A percentile compares a stretch with the other conserved stretches of the same genome.
These are phyloP conservation scores for Carex pumila DNA, from an alignment of 176 grass and related monocot genomes.

Conservation along the genomic window DNA sequence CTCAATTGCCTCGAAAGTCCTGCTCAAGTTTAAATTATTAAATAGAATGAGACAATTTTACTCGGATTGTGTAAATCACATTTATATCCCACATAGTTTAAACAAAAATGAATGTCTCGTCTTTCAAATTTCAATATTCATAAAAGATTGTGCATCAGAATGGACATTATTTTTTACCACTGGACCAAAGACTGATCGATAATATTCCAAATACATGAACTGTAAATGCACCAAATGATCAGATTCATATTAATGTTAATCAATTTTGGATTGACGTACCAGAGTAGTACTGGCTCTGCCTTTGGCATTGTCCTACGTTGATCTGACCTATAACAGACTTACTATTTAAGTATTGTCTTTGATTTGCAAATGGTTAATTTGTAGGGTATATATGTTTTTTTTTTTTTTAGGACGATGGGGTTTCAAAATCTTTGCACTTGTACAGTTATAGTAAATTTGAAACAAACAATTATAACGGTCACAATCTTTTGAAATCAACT, in stretches of 20 bases:
- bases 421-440: too few species aligned
- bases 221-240: neutral
- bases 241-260: neutral
- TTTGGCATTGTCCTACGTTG: neutral
- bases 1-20: slow-evolving; percentile 23
- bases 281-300: neutral
- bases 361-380: neutral
- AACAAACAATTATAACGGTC: too few species aligned
- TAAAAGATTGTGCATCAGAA: too few species aligned
- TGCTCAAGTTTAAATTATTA: neutral
- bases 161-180: too few species aligned
- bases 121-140: too few species aligned
- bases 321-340: neutral
- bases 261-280: neutral
- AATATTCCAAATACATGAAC: neutral
- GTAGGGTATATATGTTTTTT: neutral
- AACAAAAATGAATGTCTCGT: too few species aligned
- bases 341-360: neutral
- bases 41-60: slow-evolving; percentile 5
- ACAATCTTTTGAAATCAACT: too few species aligned
- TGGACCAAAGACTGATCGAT: too few species aligned
- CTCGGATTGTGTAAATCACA: neutral
- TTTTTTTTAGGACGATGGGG: neutral
- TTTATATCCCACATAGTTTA: neutral
- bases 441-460: too few species aligned